Evolutionary conservation across 192 early-diverging fungal genomes (phyloP).

Genomic region (Fimicolochytrium jonesii): DNA sequence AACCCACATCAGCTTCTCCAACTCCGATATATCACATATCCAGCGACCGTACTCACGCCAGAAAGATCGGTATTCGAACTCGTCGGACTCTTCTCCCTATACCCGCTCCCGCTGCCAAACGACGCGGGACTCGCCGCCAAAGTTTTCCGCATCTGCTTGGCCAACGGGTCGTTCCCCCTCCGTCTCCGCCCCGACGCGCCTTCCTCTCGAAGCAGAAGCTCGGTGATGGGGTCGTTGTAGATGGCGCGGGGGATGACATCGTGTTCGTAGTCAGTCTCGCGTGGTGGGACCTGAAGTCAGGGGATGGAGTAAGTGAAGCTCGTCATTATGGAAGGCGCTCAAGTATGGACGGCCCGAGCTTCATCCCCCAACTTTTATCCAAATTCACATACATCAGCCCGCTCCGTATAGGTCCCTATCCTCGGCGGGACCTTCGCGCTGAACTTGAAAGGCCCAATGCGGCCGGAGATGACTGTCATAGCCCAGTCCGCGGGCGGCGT

Average conservation of each 20-base stretch:
- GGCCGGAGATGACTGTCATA: background rate
- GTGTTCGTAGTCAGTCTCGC: conserved; percentile 37
- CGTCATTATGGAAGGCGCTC: too few relatives aligned
- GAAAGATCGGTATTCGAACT: too few relatives aligned
- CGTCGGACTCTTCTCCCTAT: too few relatives aligned
- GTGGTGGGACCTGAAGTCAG: conserved; percentile 15
- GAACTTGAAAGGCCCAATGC: conserved; percentile 16
- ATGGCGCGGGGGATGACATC: conserved; percentile 48
- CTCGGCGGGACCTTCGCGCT: conserved; percentile 8
- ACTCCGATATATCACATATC: too few relatives aligned
- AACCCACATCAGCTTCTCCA: too few relatives aligned
- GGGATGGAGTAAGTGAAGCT: too few relatives aligned
- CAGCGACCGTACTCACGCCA: too few relatives aligned
- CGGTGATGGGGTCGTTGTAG: conserved; percentile 39
- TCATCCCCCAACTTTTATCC: too few relatives aligned
- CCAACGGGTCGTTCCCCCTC: background rate
- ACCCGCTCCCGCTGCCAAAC: too few relatives aligned
- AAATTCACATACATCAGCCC: conserved; percentile 14
- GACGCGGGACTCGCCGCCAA: too few relatives aligned
- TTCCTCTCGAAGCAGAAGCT: conserved; percentile 42
- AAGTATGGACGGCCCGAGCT: too few relatives aligned
- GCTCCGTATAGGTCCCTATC: conserved; percentile 6
- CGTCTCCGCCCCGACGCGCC: conserved; percentile 24
- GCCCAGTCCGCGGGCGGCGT: too few relatives aligned
- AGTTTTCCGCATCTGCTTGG: background rate